These are phyloP conservation scores for Aotearoamyces nothofagi DNA, from an alignment of 2,329 filamentous ascomycete genomes.

Conservation along the genomic window DNA sequence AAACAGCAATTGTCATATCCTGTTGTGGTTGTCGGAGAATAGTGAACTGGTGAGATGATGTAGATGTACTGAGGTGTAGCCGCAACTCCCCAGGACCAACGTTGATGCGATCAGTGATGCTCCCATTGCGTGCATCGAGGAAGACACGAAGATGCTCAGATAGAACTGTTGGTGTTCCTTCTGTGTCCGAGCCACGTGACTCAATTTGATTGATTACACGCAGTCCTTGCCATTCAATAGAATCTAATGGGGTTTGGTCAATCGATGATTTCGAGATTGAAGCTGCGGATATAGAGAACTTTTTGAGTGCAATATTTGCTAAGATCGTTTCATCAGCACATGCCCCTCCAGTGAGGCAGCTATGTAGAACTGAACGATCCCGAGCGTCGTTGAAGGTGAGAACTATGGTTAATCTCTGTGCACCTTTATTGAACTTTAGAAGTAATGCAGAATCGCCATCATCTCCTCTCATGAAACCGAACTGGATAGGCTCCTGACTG, in stretches of 20 bases:
- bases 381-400: conserved; percentile 63
- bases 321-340: conserved; percentile 55
- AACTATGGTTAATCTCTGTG: conserved; percentile 45
- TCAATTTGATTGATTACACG: conserved; percentile 55
- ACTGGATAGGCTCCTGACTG: conserved; percentile 54
- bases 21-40: conserved; percentile 59
- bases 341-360: conserved; percentile 57
- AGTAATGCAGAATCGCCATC: conserved; percentile 49
- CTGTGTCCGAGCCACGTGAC: conserved; percentile 35
- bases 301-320: conserved; percentile 50
- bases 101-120: conserved; percentile 72
- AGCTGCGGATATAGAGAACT: conserved; percentile 46
- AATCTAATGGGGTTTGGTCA: conserved; percentile 10
- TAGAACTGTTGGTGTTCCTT: conserved; percentile 51
- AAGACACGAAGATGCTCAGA: conserved; percentile 65
- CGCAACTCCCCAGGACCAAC: conserved; percentile 60
- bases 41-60: conserved; percentile 42
- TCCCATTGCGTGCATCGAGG: conserved; percentile 60
- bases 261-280: conserved; percentile 16
- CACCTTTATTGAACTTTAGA: conserved; percentile 39
- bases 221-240: conserved; percentile 46
- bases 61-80: conserved; percentile 35
- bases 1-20: conserved; percentile 64
- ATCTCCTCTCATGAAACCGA: conserved; percentile 62
- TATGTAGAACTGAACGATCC: conserved; percentile 57